phyloP scores from a whole-genome alignment of 441 rosid species.

The Bruguiera hainesii region DNA sequence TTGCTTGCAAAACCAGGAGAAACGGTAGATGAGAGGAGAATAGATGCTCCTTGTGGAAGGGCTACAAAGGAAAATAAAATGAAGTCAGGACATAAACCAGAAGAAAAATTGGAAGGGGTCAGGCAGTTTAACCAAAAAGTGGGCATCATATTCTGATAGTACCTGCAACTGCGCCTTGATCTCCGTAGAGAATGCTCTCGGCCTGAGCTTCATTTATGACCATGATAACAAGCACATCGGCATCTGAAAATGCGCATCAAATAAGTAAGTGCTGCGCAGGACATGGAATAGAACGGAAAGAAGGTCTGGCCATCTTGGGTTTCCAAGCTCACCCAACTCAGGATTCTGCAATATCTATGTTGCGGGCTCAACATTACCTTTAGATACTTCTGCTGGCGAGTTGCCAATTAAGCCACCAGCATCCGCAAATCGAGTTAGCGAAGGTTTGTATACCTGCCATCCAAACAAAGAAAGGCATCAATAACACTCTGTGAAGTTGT shows the following conservation, averaged over 20 bases:
- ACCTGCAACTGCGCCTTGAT: conserved; percentile 87
- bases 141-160: conserved; percentile 18
- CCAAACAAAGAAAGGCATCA: conserved; percentile 7
- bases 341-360: too few species aligned
- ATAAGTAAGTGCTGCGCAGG: too few species aligned
- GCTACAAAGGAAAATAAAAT: conserved; percentile 32
- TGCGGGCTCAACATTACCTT: conserved; percentile 41
- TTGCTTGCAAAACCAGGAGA: conserved; percentile 78
- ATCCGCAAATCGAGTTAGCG: conserved; percentile 58
- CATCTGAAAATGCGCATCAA: conserved; percentile 41
- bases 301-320: too few species aligned
- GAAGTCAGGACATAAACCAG: conserved; percentile 24
- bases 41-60: conserved; percentile 70
- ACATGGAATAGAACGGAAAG: too few species aligned
- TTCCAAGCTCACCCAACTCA: too few species aligned
- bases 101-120: too few species aligned
- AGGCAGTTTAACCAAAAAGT: background rate
- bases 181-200: conserved; percentile 76
- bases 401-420: conserved; percentile 74
- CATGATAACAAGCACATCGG: conserved; percentile 84
- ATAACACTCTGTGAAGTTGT: too few species aligned
- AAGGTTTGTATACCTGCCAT: conserved; percentile 83
- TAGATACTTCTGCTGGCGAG: conserved; percentile 79
- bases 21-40: conserved; percentile 89
- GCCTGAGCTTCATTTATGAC: conserved; percentile 95